These are phyloP conservation scores for Tylopilus vinaceipallidus DNA, from an alignment of 768 basidiomycete species.

Conservation along the genomic window DNA sequence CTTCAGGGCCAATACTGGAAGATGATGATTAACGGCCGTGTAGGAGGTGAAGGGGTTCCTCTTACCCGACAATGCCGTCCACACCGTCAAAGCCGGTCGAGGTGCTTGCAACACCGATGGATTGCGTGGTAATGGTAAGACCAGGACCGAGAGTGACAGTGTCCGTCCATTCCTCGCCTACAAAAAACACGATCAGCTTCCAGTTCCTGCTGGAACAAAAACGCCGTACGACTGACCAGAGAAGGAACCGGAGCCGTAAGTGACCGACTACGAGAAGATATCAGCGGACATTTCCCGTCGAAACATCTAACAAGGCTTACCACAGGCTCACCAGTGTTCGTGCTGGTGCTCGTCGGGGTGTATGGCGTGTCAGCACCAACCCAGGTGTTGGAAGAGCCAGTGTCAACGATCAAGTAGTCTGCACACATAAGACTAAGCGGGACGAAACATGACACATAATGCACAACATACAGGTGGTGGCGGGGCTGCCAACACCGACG, in stretches of 20 bases:
- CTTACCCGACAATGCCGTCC: constrained; percentile 72
- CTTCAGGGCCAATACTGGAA: constrained; percentile 57
- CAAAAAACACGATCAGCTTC: neutral
- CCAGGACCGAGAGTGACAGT: constrained; percentile 49
- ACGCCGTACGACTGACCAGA: constrained; percentile 36
- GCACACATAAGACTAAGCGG: neutral
- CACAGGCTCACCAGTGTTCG: constrained; percentile 44
- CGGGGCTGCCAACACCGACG: constrained; percentile 53
- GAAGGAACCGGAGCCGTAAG: constrained; percentile 62
- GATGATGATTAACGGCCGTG: neutral
- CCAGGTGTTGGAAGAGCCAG: constrained; percentile 69
- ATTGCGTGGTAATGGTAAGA: constrained; percentile 52
- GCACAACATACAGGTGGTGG: constrained; percentile 45
- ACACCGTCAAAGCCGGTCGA: constrained; percentile 46
- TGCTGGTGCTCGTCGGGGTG: constrained; percentile 47
- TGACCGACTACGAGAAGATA: constrained; percentile 38
- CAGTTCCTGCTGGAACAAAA: constrained; percentile 20
- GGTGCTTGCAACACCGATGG: constrained; percentile 58
- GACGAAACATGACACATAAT: constrained; percentile 34
- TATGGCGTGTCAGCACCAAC: constrained; percentile 52
- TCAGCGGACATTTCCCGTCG: neutral
- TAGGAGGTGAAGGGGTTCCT: neutral
- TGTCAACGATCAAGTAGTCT: constrained; percentile 61
- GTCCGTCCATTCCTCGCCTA: constrained; percentile 50
- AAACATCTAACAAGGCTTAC: constrained; percentile 32